Evolutionary conservation across 495 filamentous ascomycete species (phyloP).

Genomic region (Penicillium lagena): DNA sequence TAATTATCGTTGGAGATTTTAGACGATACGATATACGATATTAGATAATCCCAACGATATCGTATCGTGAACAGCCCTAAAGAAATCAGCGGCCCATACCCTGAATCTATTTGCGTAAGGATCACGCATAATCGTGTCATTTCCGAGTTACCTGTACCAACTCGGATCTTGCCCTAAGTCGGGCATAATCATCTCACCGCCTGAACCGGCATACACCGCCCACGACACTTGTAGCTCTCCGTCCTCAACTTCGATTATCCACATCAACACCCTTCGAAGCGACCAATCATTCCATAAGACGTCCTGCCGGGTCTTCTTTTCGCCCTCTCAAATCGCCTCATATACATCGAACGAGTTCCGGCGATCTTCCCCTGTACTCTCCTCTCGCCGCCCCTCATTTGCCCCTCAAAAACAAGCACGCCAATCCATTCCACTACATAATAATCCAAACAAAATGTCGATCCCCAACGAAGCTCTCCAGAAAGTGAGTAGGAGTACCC

Average conservation of each 20-base stretch:
- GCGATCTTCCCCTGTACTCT: not conserved
- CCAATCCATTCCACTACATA: constrained; percentile 1
- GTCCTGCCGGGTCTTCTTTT: not conserved
- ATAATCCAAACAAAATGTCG: constrained; percentile 60
- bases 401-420: constrained; percentile 1
- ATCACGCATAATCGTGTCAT: too few species aligned
- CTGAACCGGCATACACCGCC: constrained; percentile 1
- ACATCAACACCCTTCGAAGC: not conserved
- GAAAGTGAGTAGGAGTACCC: constrained; percentile 53
- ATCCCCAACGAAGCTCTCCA: constrained; percentile 93
- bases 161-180: constrained; percentile 1
- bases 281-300: not conserved
- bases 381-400: not conserved
- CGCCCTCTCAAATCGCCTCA: too few species aligned
- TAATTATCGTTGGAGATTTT: too few species aligned
- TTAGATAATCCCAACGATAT: too few species aligned
- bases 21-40: too few species aligned
- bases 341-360: not conserved
- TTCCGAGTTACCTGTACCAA: not conserved
- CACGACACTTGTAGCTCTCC: constrained; percentile 1
- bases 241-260: constrained; percentile 1
- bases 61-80: too few species aligned
- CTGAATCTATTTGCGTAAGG: too few species aligned
- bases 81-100: too few species aligned
- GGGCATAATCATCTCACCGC: not conserved